Conservation (phyloP, 2,329 filamentous ascomycete species). For the Penicillium sp. region DNA sequence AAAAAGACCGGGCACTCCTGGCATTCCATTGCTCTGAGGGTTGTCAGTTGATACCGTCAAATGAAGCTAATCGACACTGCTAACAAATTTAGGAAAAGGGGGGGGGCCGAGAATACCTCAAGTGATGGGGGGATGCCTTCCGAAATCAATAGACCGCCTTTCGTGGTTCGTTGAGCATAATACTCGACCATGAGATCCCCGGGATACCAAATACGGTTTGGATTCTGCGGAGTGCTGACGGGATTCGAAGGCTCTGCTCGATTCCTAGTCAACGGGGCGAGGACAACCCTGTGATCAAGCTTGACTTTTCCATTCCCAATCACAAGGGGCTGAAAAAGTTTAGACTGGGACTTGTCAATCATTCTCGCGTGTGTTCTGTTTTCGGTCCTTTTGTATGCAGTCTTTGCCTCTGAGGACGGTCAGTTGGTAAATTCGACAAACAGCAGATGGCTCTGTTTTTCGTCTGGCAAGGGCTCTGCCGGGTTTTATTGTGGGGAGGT, state of each 20-base stretch:
- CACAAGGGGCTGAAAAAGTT: slow-evolving; percentile 42
- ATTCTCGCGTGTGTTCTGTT: slow-evolving; percentile 1
- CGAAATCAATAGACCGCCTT: slow-evolving; percentile 35
- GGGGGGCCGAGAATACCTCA: slow-evolving; percentile 27
- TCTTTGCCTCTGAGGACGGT: neutral
- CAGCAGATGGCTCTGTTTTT: neutral
- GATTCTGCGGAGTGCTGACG: slow-evolving; percentile 43
- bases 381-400: neutral
- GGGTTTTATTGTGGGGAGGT: neutral
- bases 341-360: slow-evolving; percentile 19
- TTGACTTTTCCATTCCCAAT: slow-evolving; percentile 46
- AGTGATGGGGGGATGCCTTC: slow-evolving; percentile 35
- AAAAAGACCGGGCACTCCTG: slow-evolving; percentile 33
- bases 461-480: neutral
- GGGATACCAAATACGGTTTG: slow-evolving; percentile 48
- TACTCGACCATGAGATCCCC: slow-evolving; percentile 40
- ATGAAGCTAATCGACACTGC: neutral
- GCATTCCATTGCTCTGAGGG: slow-evolving; percentile 36
- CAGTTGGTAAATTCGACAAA: neutral
- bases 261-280: slow-evolving; percentile 53
- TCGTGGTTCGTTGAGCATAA: slow-evolving; percentile 36
- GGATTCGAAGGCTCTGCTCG: slow-evolving; percentile 46
- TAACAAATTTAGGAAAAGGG: neutral
- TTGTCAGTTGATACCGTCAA: neutral
- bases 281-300: slow-evolving; percentile 50